These are phyloP conservation scores for Cenchrus purpureus DNA, from an alignment of 176 grass and related monocot species.

Conservation along the genomic window DNA sequence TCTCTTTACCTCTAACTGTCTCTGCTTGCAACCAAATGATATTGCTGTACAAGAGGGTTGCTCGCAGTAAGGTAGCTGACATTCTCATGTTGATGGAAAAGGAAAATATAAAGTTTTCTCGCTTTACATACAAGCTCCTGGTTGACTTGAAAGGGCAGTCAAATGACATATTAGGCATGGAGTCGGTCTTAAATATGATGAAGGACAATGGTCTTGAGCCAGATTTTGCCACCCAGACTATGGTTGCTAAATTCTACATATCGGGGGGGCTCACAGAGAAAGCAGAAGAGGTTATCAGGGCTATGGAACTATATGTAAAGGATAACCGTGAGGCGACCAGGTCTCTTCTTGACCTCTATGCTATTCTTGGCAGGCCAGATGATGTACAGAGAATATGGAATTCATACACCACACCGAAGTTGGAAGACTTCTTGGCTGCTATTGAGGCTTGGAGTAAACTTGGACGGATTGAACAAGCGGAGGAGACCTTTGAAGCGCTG, in stretches of 20 bases:
- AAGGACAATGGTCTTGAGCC: slow-evolving; percentile 58
- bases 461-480: slow-evolving; percentile 53
- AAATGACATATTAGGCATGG: slow-evolving; percentile 71
- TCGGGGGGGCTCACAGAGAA: slow-evolving; percentile 54
- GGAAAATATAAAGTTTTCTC: slow-evolving; percentile 61
- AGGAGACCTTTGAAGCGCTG: slow-evolving; percentile 64
- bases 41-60: slow-evolving; percentile 67
- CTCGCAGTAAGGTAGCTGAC: slow-evolving; percentile 55
- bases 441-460: slow-evolving; percentile 77
- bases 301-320: slow-evolving; percentile 57
- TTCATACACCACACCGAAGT: slow-evolving; percentile 47
- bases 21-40: slow-evolving; percentile 79
- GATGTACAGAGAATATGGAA: slow-evolving; percentile 73
- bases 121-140: slow-evolving; percentile 74
- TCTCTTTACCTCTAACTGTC: slow-evolving; percentile 57
- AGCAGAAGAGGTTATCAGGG: slow-evolving; percentile 60
- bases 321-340: slow-evolving; percentile 43
- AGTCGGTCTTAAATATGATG: slow-evolving; percentile 63
- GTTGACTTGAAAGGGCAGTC: slow-evolving; percentile 70
- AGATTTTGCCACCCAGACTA: slow-evolving; percentile 32
- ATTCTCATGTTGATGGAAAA: slow-evolving; percentile 73
- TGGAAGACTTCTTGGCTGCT: slow-evolving; percentile 67
- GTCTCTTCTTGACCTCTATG: slow-evolving; percentile 73
- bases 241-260: slow-evolving; percentile 65
- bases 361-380: slow-evolving; percentile 57